Percentiles rank a stretch among this genome's conserved stretches.
Evolutionary conservation across 2,329 filamentous ascomycete species (phyloP).

Genomic region (Leptosphaerulina australis): DNA sequence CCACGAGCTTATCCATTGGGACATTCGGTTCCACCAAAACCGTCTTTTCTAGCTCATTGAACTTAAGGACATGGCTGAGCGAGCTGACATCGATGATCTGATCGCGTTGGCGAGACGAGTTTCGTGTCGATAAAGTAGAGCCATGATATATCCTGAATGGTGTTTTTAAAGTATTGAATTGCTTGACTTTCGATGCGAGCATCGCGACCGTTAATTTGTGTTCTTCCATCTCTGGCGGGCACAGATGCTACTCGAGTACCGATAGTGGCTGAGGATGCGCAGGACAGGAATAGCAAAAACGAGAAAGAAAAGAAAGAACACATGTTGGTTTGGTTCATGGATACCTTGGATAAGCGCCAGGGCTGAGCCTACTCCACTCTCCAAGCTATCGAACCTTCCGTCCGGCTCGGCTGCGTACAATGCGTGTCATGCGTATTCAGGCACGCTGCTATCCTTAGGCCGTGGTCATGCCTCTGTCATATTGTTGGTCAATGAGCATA

Average conservation of each 20-base stretch:
- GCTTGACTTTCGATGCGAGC: constrained; percentile 46
- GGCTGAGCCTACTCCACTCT: constrained; percentile 34
- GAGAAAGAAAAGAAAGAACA: not conserved
- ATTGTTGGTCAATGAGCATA: not conserved
- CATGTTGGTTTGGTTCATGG: constrained; percentile 12
- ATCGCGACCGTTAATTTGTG: constrained; percentile 34
- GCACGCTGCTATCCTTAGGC: not conserved
- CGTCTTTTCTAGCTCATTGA: constrained; percentile 52
- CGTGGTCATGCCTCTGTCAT: not conserved
- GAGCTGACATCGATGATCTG: constrained; percentile 57
- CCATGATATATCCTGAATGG: constrained; percentile 65
- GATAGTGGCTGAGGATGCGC: too few species aligned
- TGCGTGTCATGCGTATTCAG: not conserved
- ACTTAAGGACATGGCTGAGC: constrained; percentile 55
- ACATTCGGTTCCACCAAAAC: constrained; percentile 71
- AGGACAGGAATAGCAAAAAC: not conserved
- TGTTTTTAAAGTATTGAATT: constrained; percentile 53
- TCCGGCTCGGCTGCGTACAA: constrained; percentile 2
- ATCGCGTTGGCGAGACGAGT: constrained; percentile 49
- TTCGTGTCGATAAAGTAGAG: constrained; percentile 60
- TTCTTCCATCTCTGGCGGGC: constrained; percentile 31
- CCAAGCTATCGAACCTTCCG: constrained; percentile 23
- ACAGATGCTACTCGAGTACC: not conserved
- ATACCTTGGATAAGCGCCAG: constrained; percentile 27
- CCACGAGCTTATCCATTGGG: constrained; percentile 68